phyloP scores from a whole-genome alignment of 2,329 filamentous ascomycete species.

The Diatrype stigma region DNA sequence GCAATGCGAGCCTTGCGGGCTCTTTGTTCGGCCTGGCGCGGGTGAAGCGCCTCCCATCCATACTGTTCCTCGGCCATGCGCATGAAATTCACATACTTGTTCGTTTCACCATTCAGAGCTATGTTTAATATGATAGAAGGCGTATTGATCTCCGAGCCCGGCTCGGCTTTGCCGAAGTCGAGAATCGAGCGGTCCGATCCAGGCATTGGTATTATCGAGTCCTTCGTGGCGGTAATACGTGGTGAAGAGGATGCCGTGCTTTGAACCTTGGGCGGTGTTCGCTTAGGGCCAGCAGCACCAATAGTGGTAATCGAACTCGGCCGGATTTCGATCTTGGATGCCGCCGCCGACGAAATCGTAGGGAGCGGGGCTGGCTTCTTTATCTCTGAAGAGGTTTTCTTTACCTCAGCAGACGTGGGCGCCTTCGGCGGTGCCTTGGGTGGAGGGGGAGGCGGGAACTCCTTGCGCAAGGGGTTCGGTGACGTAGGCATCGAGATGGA shows the following conservation, averaged over 20 bases:
- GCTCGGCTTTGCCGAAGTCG: slow-evolving; percentile 56
- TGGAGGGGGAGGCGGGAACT: slow-evolving; percentile 32
- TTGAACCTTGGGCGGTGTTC: slow-evolving; percentile 31
- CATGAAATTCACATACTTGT: slow-evolving; percentile 93
- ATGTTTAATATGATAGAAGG: slow-evolving; percentile 84
- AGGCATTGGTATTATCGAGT: slow-evolving; percentile 33
- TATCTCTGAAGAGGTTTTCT: slow-evolving; percentile 36
- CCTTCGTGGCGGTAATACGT: slow-evolving; percentile 46
- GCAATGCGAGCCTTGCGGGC: slow-evolving; percentile 85
- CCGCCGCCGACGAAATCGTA: slow-evolving; percentile 12
- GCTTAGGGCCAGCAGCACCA: slow-evolving; percentile 24
- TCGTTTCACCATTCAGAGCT: slow-evolving; percentile 73
- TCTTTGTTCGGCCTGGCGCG: slow-evolving; percentile 81
- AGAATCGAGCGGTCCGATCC: slow-evolving; percentile 52
- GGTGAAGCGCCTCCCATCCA: slow-evolving; percentile 90
- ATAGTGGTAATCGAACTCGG: slow-evolving; percentile 31
- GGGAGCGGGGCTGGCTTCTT: slow-evolving; percentile 34
- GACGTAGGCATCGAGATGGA: slow-evolving; percentile 37
- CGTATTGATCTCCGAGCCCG: slow-evolving; percentile 54
- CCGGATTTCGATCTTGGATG: slow-evolving; percentile 29
- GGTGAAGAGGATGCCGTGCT: slow-evolving; percentile 42
- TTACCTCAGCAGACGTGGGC: slow-evolving; percentile 29
- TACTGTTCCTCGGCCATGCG: slow-evolving; percentile 90
- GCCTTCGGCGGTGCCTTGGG: slow-evolving; percentile 22
- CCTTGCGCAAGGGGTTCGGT: slow-evolving; percentile 35